A percentile compares a stretch with the other conserved stretches of the same genome.
phyloP scores from a whole-genome alignment of 129 eudicot species.

The Flaveria ramosissima region DNA sequence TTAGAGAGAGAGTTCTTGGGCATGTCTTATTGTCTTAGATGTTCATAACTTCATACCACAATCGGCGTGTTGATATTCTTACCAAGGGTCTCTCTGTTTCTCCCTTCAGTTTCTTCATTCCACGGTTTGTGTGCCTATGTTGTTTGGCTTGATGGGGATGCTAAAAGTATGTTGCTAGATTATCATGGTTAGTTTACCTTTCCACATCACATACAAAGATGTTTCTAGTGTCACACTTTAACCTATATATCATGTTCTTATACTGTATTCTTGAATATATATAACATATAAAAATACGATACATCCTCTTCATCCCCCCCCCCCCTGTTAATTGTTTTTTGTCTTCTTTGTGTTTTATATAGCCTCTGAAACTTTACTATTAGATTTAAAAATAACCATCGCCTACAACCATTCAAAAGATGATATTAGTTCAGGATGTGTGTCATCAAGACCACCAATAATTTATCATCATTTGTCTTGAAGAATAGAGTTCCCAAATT shows the following conservation, averaged over 20 bases:
- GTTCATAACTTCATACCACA: background rate
- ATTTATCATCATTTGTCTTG: background rate
- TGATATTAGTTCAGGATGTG: background rate
- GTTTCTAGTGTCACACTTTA: no score
- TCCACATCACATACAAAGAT: no score
- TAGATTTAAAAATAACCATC: background rate
- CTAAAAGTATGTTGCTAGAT: background rate
- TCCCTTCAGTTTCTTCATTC: background rate
- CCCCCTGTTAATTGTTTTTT: background rate
- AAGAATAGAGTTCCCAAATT: background rate
- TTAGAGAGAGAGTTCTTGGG: no score
- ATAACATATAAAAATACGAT: background rate
- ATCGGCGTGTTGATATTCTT: background rate
- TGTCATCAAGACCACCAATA: background rate
- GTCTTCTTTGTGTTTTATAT: background rate
- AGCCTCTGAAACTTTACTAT: background rate
- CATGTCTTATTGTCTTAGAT: no score
- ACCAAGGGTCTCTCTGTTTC: background rate
- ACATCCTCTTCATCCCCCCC: background rate
- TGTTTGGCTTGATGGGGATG: background rate
- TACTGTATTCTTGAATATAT: no score
- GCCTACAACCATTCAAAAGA: background rate
- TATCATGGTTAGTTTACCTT: background rate
- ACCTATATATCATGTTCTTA: no score
- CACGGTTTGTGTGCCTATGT: background rate